Base-by-base conservation (phyloP, 2,329 filamentous ascomycete species). In the Trichoderma hamatum region DNA sequence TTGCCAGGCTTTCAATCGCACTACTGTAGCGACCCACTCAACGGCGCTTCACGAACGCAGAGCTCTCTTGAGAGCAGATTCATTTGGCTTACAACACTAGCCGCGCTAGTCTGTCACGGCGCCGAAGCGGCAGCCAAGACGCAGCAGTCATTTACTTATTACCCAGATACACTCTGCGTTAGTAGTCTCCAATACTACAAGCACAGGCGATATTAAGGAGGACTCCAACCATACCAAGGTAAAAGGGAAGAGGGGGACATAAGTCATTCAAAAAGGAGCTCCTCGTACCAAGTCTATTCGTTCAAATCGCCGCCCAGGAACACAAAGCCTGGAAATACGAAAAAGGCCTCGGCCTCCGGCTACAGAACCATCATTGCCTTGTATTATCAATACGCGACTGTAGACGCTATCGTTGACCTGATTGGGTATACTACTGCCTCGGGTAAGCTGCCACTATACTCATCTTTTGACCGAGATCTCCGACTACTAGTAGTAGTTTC, bases 91-190 rank as follows among this genome's bases (percentile, higher is more conserved):
- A n/a, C 36, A 30, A 32, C 46, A 49, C 46, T 49, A 55, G 26
- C 52, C 9, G 28, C 52, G 26, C 26, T 52, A 32, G 26, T 21
- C n/a, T 46, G 26, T 28, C 24, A 30, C 49, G 52, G 62, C 39
- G 62, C 62, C 26, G 62, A 65, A 24, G 52, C 62, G 36, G 62
- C 51, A 56, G 26, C 51, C 56, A 65, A 65, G 36, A 51, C 51
- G 55, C 51, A 56, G 55, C 36, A 56, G 28, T 34, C 51, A 24
- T 32, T 36, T 46, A 36, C 16, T 30, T n/a, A 16, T 46, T 56
- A 13, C n/a, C n/a, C 60, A 63, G 60, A 52, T 28, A 10, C n/a
- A 19, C 26, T 55, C 30, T 24, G 19, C 21, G 28, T 43, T 63
- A 36, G 30, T n/a, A 52, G 26, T 24, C 28, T 32, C 36, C 7